Base-by-base conservation (phyloP, 768 basidiomycete species). In the Termitomyces sp. region DNA sequence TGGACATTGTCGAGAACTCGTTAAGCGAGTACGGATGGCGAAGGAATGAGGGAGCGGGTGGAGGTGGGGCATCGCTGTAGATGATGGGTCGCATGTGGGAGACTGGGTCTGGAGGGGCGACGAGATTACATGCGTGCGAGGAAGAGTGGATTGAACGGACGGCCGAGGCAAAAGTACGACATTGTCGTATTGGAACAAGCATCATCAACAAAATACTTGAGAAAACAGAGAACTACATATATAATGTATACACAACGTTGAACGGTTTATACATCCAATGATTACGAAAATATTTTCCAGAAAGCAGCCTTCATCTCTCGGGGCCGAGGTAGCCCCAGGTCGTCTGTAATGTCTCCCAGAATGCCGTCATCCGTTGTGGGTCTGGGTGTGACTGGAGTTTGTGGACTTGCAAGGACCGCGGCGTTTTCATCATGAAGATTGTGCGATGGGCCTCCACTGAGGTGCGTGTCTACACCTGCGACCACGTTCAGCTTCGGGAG, bases 71-170 rank as follows among this genome's bases (percentile, higher is more conserved):
- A 65, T 86, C 82, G 64, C 87, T 85, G 73, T 93, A 93, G 43
- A 93, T 76, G 56, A 91, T 78, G 3, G 91, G 89, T 2, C 92
- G 85, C 59, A 94, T 76, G 74, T 94, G 83, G 10, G 91, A 92
- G 50, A 90, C 67, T 9, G 89, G 87, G 67, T 94, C 82, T 32
- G 89, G 87, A 22, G 89, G 89, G 2, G 87, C 91, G 37, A 93
- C 73, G 40, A 76, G 72, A 65, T 75, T 60, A 66, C 68, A 56
- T 30, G 64, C 54, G 45, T 42, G 53, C 30, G 67, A 20, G 22
- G 75, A 73, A 22, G 65, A 53, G 57, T 73, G 70, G 32, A 77
- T 34, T 13, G 58, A 55, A 34, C 67, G 65, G 30, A 46, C 18
- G 45, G 46, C 33, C 5, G 36, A n/a, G 24, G 49, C 42, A 16